phyloP scores from a whole-genome alignment of 192 early-diverging fungal species.

The Backusella macrospora region DNA sequence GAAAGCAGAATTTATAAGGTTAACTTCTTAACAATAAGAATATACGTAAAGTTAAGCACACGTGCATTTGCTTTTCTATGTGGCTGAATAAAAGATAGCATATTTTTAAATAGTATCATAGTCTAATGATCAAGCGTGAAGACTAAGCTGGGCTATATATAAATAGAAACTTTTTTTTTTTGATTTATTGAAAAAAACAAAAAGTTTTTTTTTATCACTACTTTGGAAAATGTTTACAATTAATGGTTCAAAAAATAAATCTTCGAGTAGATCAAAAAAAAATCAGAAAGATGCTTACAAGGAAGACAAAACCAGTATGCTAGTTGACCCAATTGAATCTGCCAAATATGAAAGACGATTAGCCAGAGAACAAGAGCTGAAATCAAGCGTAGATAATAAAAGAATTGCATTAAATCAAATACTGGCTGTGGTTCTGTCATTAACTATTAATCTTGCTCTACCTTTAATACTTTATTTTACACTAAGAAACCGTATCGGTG shows the following conservation, averaged over 20 bases:
- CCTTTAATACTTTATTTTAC: neutral
- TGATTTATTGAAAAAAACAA: too few species aligned
- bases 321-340: neutral
- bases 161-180: too few species aligned
- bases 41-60: neutral
- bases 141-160: too few species aligned
- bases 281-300: neutral
- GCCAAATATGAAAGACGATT: slow-evolving; percentile 3
- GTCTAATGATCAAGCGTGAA: too few species aligned
- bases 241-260: too few species aligned
- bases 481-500: neutral
- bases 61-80: neutral
- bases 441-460: neutral
- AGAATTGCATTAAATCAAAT: neutral
- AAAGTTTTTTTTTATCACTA: too few species aligned
- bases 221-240: too few species aligned
- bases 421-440: neutral
- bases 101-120: too few species aligned
- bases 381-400: neutral
- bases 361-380: neutral
- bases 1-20: neutral
- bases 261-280: neutral
- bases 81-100: neutral
- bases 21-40: neutral
- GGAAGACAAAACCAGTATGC: neutral